Evolutionary conservation across 106 monocot genomes (phyloP).

Genomic region (Allium cepa): DNA sequence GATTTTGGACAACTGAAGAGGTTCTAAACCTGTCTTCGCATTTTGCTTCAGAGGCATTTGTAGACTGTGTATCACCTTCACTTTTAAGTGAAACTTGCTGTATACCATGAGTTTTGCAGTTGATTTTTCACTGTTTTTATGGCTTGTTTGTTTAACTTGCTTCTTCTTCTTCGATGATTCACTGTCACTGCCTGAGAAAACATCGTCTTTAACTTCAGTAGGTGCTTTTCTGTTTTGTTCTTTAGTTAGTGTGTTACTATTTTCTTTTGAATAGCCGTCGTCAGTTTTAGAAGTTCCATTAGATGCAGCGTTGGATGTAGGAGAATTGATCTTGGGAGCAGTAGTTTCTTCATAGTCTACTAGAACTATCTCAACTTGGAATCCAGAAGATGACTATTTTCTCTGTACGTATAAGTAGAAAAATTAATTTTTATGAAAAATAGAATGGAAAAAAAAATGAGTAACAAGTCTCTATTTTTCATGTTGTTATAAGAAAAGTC

Average conservation of each 20-base stretch:
- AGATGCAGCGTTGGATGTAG: conserved; percentile 11
- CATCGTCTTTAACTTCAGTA: conserved; percentile 60
- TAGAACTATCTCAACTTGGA: conserved; percentile 86
- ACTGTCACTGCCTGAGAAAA: conserved; percentile 84
- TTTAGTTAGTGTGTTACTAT: conserved; percentile 10
- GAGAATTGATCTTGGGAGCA: conserved; percentile 10
- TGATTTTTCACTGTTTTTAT: conserved; percentile 4
- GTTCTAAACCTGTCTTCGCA: conserved; percentile 21
- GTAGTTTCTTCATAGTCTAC: conserved; percentile 59
- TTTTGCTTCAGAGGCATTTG: conserved; percentile 14
- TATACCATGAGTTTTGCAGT: conserved; percentile 22
- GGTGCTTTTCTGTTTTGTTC: conserved; percentile 19
- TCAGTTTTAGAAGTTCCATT: not conserved
- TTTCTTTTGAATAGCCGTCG: conserved; percentile 12
- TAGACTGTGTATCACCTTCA: conserved; percentile 14
- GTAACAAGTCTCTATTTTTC: too few relatives aligned
- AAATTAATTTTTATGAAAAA: too few relatives aligned
- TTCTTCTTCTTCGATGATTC: conserved; percentile 45
- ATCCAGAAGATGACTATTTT: conserved; percentile 85
- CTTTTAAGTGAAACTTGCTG: conserved; percentile 29
- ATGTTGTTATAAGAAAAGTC: too few relatives aligned
- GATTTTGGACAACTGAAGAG: conserved; percentile 6
- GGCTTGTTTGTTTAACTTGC: conserved; percentile 7
- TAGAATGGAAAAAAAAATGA: too few relatives aligned
- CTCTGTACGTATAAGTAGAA: conserved; percentile 29